Evolutionary conservation across 257 asterid species (phyloP).

Genomic region (Przewalskia tangutica): DNA sequence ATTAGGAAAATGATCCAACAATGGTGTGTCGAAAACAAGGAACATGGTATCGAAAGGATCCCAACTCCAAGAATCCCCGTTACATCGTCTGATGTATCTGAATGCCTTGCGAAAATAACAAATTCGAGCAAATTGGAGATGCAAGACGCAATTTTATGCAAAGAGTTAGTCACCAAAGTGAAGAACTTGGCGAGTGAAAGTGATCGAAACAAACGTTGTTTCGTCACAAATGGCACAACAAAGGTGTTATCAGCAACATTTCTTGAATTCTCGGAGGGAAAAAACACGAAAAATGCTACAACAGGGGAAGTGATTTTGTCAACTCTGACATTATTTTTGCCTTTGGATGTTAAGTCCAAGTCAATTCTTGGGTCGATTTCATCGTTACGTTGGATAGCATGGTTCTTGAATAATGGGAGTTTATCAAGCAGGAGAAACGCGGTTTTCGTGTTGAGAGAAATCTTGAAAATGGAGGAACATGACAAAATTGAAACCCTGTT

Average conservation of each 20-base stretch:
- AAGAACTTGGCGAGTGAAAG: conserved; percentile 27
- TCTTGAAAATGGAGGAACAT: conserved; percentile 3
- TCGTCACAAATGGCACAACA: conserved; percentile 16
- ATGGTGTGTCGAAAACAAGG: conserved; percentile 43
- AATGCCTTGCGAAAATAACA: conserved; percentile 9
- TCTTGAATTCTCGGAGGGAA: conserved; percentile 15
- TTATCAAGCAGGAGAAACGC: conserved; percentile 19
- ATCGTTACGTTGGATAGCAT: conserved; percentile 17
- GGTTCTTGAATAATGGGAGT: conserved; percentile 28
- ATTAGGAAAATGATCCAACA: conserved; percentile 38
- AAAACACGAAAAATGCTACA: not conserved
- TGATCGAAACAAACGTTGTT: conserved; percentile 32
- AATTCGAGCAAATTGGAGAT: not conserved
- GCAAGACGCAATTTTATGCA: conserved; percentile 12
- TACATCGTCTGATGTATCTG: conserved; percentile 17
- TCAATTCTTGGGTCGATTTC: conserved; percentile 18
- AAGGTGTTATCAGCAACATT: conserved; percentile 28
- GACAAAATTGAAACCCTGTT: not conserved
- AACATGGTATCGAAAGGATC: conserved; percentile 34
- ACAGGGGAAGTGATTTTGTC: conserved; percentile 31
- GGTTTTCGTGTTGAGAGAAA: conserved; percentile 12
- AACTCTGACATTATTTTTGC: conserved; percentile 9
- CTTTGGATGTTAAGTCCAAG: conserved; percentile 24
- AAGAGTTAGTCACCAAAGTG: conserved; percentile 15
- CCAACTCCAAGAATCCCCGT: conserved; percentile 40